Percentiles rank a stretch among this genome's conserved stretches.
phyloP scores from a whole-genome alignment of 2,329 filamentous ascomycete species.

The Cryphonectria parasitica region DNA sequence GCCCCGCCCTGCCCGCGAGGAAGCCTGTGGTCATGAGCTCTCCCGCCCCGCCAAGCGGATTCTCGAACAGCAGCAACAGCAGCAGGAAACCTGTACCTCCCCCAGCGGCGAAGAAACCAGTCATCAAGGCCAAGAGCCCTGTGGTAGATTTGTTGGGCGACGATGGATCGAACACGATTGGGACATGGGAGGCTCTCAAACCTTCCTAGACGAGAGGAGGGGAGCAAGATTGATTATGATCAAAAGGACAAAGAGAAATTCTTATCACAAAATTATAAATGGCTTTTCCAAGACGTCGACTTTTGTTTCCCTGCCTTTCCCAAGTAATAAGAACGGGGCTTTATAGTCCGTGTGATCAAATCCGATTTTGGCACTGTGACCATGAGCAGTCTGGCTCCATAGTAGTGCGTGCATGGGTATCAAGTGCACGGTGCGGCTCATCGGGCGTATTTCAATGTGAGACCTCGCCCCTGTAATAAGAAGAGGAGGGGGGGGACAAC shows the following conservation, averaged over 20 bases:
- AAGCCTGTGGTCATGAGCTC: conserved; percentile 25
- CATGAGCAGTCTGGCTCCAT: neutral
- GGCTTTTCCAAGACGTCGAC: neutral
- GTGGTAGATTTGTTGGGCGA: conserved; percentile 52
- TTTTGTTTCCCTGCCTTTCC: neutral
- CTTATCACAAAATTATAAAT: neutral
- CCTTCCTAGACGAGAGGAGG: conserved; percentile 38
- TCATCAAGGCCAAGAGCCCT: conserved; percentile 38
- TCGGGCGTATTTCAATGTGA: neutral
- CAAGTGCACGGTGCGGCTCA: neutral
- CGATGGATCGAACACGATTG: conserved; percentile 50
- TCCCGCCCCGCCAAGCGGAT: conserved; percentile 5
- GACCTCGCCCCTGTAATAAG: neutral
- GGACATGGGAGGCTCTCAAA: conserved; percentile 60
- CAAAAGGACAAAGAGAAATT: neutral
- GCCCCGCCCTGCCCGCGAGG: conserved; percentile 30
- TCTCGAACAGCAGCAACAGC: neutral
- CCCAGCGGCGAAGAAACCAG: conserved; percentile 33
- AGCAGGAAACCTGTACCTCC: conserved; percentile 15
- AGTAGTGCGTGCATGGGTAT: neutral
- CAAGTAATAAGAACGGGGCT: neutral
- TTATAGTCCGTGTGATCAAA: neutral
- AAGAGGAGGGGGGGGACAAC: too few relatives aligned
- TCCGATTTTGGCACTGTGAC: neutral
- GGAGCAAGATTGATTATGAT: neutral